Percentiles rank a stretch among this genome's conserved stretches.
Conservation (phyloP, 495 filamentous ascomycete species). For the Hypoxylon perforatum region DNA sequence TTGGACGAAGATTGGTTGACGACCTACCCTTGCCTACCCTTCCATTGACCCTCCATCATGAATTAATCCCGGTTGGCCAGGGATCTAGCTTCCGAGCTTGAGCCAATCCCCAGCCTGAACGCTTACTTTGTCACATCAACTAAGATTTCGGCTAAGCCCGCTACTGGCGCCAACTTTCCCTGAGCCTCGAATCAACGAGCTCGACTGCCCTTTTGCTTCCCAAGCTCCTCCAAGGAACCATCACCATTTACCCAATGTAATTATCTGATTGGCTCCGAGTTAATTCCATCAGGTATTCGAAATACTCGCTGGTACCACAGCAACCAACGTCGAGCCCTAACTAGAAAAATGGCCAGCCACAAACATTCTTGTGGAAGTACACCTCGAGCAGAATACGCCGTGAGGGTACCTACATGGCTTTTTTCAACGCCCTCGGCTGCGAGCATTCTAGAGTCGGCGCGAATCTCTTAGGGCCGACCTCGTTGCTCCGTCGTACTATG, state of each 20-base stretch:
- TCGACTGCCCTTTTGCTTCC: slow-evolving; percentile 12
- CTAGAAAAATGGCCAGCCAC: slow-evolving; percentile 25
- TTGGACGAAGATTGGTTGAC: slow-evolving; percentile 44
- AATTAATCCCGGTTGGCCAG: slow-evolving; percentile 38
- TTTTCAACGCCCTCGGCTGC: slow-evolving; percentile 8
- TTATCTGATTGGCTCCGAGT: slow-evolving; percentile 26
- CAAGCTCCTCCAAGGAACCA: slow-evolving; percentile 17
- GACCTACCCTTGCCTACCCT: background rate
- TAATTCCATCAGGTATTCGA: slow-evolving; percentile 21
- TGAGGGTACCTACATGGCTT: slow-evolving; percentile 13
- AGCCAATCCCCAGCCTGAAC: slow-evolving; percentile 41
- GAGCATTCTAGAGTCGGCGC: slow-evolving; percentile 31
- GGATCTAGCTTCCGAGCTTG: slow-evolving; percentile 41
- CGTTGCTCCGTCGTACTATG: slow-evolving; percentile 15
- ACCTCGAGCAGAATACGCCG: slow-evolving; percentile 10
- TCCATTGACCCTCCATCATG: slow-evolving; percentile 32
- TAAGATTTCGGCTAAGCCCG: slow-evolving; percentile 42
- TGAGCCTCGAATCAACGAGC: slow-evolving; percentile 40
- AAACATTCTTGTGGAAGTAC: slow-evolving; percentile 21
- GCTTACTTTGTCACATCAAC: slow-evolving; percentile 46
- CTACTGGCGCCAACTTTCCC: slow-evolving; percentile 43
- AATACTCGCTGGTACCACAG: slow-evolving; percentile 38
- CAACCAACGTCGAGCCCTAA: slow-evolving; percentile 37
- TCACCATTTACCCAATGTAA: slow-evolving; percentile 12
- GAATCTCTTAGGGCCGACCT: slow-evolving; percentile 14